phyloP scores from a whole-genome alignment of 1,284 basidiomycete species.

The Phellopilus nigrolimitatus region DNA sequence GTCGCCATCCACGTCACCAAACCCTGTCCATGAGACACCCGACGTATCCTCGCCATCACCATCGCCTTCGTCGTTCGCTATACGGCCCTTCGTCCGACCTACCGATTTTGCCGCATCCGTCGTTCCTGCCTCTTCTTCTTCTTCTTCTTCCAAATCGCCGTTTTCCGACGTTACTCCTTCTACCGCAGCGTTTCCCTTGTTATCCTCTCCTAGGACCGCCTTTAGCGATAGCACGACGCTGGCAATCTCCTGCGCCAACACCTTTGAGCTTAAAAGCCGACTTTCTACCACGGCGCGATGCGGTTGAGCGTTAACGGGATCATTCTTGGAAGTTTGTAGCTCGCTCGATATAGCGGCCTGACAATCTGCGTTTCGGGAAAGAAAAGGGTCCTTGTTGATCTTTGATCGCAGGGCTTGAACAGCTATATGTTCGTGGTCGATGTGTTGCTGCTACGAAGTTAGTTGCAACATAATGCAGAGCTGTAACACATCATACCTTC shows the following conservation, averaged over 20 bases:
- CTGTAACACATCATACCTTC: constrained; percentile 46
- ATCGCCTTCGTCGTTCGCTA: constrained; percentile 17
- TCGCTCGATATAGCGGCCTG: constrained; percentile 41
- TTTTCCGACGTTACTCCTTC: constrained; percentile 23
- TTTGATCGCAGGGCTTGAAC: constrained; percentile 63
- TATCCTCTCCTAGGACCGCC: constrained; percentile 34
- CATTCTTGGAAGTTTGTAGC: constrained; percentile 31
- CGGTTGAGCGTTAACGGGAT: constrained; percentile 30
- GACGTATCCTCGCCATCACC: constrained; percentile 18
- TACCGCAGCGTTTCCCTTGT: constrained; percentile 22
- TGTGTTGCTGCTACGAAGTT: constrained; percentile 38
- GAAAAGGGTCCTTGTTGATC: constrained; percentile 65
- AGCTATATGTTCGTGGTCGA: constrained; percentile 57
- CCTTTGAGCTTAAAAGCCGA: constrained; percentile 73
- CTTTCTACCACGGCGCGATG: constrained; percentile 61
- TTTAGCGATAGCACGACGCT: constrained; percentile 48
- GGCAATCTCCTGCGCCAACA: constrained; percentile 59
- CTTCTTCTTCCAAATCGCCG: constrained; percentile 27
- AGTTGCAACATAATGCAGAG: constrained; percentile 4
- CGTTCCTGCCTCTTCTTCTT: constrained; percentile 24
- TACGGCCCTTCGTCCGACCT: constrained; percentile 31
- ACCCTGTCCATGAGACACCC: constrained; percentile 13
- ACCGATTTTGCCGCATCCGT: constrained; percentile 28
- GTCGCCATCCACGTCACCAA: constrained; percentile 24
- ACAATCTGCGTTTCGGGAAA: constrained; percentile 44